Evolutionary conservation across 805 yeast genomes (phyloP).

Genomic region (Ogataea methanolica): DNA sequence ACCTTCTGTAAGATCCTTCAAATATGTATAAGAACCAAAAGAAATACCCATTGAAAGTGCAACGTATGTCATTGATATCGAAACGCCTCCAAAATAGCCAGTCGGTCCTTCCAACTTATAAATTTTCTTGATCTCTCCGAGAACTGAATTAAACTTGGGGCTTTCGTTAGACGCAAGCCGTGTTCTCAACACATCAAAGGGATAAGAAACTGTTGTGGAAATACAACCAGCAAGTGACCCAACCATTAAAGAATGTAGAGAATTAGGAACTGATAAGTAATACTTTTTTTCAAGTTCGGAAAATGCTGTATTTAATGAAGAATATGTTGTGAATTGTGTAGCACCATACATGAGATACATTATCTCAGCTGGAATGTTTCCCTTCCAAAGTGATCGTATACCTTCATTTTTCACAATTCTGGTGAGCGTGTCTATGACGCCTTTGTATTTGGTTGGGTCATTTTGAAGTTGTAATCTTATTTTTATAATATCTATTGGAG

Average conservation of each 20-base stretch:
- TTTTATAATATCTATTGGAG: slow-evolving; percentile 78
- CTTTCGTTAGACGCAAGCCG: slow-evolving; percentile 65
- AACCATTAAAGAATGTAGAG: slow-evolving; percentile 46
- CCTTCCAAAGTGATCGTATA: slow-evolving; percentile 82
- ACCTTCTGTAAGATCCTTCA: slow-evolving; percentile 33
- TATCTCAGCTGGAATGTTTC: slow-evolving; percentile 86
- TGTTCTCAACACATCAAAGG: slow-evolving; percentile 86
- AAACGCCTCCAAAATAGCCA: slow-evolving; percentile 49
- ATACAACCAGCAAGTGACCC: slow-evolving; percentile 77
- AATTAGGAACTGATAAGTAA: slow-evolving; percentile 27
- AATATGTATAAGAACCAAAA: slow-evolving; percentile 61
- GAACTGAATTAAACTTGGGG: slow-evolving; percentile 30
- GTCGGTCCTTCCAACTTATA: slow-evolving; percentile 30
- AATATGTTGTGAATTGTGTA: slow-evolving; percentile 72
- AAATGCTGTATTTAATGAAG: slow-evolving; percentile 46
- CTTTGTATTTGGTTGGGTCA: slow-evolving; percentile 26
- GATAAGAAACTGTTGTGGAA: slow-evolving; percentile 76
- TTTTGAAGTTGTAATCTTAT: slow-evolving; percentile 66
- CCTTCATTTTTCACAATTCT: slow-evolving; percentile 52
- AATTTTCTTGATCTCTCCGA: slow-evolving; percentile 32
- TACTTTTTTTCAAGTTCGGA: slow-evolving; percentile 24
- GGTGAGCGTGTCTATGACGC: slow-evolving; percentile 34
- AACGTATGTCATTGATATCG: slow-evolving; percentile 54
- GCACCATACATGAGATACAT: slow-evolving; percentile 86
- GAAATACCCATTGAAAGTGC: slow-evolving; percentile 70